Base-by-base conservation (phyloP, 1,284 basidiomycete species). In the Apiotrichum mycotoxinovorans region DNA sequence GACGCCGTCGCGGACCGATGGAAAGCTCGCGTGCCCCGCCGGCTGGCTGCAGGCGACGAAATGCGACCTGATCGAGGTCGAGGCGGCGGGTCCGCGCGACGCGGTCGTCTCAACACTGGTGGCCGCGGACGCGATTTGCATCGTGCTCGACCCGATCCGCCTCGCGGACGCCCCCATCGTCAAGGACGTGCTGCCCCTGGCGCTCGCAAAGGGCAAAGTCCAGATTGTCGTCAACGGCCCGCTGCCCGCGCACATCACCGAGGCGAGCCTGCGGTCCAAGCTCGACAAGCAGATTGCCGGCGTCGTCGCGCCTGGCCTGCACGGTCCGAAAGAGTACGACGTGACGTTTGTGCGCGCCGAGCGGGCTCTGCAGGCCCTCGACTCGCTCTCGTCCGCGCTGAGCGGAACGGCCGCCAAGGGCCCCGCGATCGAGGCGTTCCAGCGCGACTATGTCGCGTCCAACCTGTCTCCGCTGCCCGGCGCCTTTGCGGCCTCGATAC, bases 141-240 rank as follows among this genome's bases (percentile, higher is more conserved):
- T 78, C 26, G 66, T 77, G n/a, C 58, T 75, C 27, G 73, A 74
- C 57, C 76, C 70, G 18, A 66, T 73, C 45, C 68, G 70, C 5
- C 67, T 68, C 3, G 54, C 58, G 1, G 60, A 64, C 11, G 67
- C 62, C 10, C 48, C 51, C 22, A 37, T 71, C 26, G 43, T 54
- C 22, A 37, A 34, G 25, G 35, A 53, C 14, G 45, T 72, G 51
- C 58, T 70, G 3, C 64, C 63, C 9, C 40, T 52, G 10, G 51
- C 66, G 14, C 47, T 69, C 11, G 35, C 51, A 4, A 63, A 66
- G 38, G 58, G 58, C 3, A 54, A 49, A 35, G 54, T 71, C 14
- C 62, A 63, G 48, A 58, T 74, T 45, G 64, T 70, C 35, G 61
- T 73, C 56, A 76, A 74, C 51, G 72, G 72, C 0, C 41, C 59